Evolutionary conservation across 2,329 filamentous ascomycete genomes (phyloP), one percentile per base, ranked within the genome.

Genomic region (Neocatenulostroma microsporum): DNA sequence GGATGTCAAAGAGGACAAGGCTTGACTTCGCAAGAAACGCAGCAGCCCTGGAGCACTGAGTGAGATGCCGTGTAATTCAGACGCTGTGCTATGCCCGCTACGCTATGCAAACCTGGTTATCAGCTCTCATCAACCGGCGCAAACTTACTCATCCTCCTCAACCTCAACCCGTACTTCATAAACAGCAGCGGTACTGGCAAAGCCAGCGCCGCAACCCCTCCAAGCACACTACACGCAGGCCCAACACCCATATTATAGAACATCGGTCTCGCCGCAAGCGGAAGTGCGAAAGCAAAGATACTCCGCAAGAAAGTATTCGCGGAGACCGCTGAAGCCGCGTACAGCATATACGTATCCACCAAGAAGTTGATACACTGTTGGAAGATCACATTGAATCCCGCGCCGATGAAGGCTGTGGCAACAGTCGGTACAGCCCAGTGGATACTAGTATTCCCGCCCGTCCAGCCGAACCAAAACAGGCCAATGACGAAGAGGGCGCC

Each of bases 301-400:
- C 58, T 62, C 21, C 69, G 62, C 24, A 71, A 54, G 44, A 72
- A 64, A 2, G 68, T 70, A 40, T 72, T 70, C 19, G 66, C 68
- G 7, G 67, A 64, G 19, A 70, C 63, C 7, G 68, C 68, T 10
- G 63, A 68, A 3, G 68, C 68, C n/a, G 68, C 67, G 44, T 67
- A 68, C 0, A 50, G 30, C 1, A 41, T 37, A 21, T 55, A 58
- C 3, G 44, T 48, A 31, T 58, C 55, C 14, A 69, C 60, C 1
- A 70, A 53, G 31, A 63, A 69, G 41, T 69, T 70, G 39, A 71
- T 57, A 34, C 64, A 67, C 44, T 67, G 64, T 41, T 70, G 59
- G 49, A 70, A 69, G 30, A 68, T 65, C 8, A 63, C 54, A 42
- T 68, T 61, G 53, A 70, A 64, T 11, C 67, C 68, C 4, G 58